These are phyloP conservation scores for Penicillium atrosanguineum DNA, from an alignment of 495 filamentous ascomycete genomes.

Conservation along the genomic window DNA sequence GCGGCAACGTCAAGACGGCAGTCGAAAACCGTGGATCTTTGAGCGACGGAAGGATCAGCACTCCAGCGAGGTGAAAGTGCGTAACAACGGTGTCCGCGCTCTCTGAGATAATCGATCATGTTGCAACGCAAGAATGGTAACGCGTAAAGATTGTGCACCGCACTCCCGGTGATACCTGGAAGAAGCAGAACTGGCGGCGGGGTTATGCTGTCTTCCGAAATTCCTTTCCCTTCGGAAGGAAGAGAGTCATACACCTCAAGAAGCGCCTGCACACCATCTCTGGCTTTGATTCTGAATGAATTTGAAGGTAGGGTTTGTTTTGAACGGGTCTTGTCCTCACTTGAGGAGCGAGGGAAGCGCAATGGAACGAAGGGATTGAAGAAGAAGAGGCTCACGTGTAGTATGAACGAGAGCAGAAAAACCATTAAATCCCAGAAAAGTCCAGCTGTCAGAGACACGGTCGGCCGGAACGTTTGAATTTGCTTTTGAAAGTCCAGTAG, in stretches of 20 bases:
- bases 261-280: background rate
- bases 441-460: background rate
- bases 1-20: slow-evolving; percentile 60
- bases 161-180: background rate
- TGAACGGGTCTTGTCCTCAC: background rate
- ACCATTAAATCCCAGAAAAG: background rate
- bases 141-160: background rate
- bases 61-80: slow-evolving; percentile 61
- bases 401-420: slow-evolving; percentile 52
- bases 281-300: background rate
- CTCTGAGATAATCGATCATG: slow-evolving; percentile 62
- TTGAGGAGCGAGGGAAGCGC: slow-evolving; percentile 9
- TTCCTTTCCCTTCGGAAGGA: background rate
- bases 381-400: slow-evolving; percentile 53
- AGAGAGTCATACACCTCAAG: background rate
- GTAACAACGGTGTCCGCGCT: slow-evolving; percentile 57
- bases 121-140: slow-evolving; percentile 36
- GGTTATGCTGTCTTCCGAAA: background rate
- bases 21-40: slow-evolving; percentile 38
- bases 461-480: slow-evolving; percentile 49
- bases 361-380: slow-evolving; percentile 48
- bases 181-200: background rate
- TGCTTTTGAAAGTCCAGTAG: slow-evolving; percentile 55
- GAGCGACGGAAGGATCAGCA: slow-evolving; percentile 48
- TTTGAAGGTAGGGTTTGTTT: background rate